phyloP scores from a whole-genome alignment of 1,284 basidiomycete genomes.

The Irpex sp. region DNA sequence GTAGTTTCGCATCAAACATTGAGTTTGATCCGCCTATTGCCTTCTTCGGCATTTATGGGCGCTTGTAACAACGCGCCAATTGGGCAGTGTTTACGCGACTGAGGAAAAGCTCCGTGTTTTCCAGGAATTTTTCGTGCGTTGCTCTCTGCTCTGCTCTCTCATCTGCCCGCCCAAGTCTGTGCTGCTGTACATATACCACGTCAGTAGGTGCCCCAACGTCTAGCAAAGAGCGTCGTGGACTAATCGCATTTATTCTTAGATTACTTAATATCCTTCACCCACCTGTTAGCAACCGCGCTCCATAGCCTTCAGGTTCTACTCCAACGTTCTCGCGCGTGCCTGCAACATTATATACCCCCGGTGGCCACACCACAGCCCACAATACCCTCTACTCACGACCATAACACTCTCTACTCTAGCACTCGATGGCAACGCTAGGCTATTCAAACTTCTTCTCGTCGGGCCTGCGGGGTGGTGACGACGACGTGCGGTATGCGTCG shows the following conservation, averaged over 20 bases:
- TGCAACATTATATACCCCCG: neutral
- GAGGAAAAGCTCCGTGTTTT: neutral
- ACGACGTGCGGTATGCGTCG: conserved; percentile 10
- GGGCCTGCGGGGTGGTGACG: conserved; percentile 47
- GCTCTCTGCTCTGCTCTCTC: neutral
- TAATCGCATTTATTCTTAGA: neutral
- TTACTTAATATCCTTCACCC: neutral
- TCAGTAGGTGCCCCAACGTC: neutral
- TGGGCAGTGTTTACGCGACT: neutral
- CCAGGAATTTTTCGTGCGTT: neutral
- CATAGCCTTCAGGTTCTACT: neutral
- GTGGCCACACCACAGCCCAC: neutral
- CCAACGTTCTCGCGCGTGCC: neutral
- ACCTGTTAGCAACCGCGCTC: conserved; percentile 3
- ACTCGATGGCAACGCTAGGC: conserved; percentile 32
- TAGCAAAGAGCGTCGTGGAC: neutral
- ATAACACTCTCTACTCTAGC: neutral
- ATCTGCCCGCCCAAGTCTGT: neutral
- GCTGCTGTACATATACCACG: neutral
- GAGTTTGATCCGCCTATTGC: neutral
- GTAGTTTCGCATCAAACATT: neutral
- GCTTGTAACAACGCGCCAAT: neutral
- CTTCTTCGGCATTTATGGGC: neutral
- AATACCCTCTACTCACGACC: neutral
- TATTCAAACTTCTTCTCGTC: conserved; percentile 63